Conservation (phyloP, 2,329 filamentous ascomycete species). For the Diaporthe vaccinii region DNA sequence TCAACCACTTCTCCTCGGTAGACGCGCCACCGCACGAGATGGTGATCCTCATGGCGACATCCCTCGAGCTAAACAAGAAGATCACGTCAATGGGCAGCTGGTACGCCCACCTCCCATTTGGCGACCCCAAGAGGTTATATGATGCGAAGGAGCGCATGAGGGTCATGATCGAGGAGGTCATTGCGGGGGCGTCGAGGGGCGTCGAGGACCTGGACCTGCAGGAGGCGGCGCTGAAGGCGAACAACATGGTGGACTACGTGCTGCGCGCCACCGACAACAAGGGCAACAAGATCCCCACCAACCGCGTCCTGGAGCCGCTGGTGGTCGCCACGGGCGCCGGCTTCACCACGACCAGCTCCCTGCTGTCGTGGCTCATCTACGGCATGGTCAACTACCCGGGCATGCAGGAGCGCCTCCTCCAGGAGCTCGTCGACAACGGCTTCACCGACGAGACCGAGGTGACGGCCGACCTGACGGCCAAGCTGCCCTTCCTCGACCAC, state of each 20-base stretch:
- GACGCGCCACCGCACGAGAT: constrained; percentile 66
- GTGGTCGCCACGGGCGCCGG: constrained; percentile 69
- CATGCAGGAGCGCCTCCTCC: constrained; percentile 68
- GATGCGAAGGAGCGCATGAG: constrained; percentile 51
- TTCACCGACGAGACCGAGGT: constrained; percentile 58
- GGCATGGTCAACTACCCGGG: constrained; percentile 65
- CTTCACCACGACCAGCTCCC: constrained; percentile 71
- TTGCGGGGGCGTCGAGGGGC: constrained; percentile 55
- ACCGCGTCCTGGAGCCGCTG: constrained; percentile 55
- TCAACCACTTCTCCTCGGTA: constrained; percentile 57
- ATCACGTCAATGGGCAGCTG: constrained; percentile 66
- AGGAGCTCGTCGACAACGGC: constrained; percentile 67
- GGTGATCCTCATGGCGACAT: constrained; percentile 63
- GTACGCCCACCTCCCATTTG: constrained; percentile 70
- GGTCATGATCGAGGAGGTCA: constrained; percentile 54
- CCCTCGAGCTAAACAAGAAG: constrained; percentile 71
- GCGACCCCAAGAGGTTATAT: constrained; percentile 62
- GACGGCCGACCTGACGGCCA: constrained; percentile 61
- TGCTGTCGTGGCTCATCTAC: constrained; percentile 71
- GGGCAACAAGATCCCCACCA: constrained; percentile 65
- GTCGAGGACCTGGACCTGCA: constrained; percentile 57
- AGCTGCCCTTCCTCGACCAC: constrained; percentile 66
- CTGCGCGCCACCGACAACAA: constrained; percentile 66
- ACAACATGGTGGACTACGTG: constrained; percentile 64
- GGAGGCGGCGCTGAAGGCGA: constrained; percentile 64